Base-by-base conservation (phyloP, 305 asterid species). In the Lippia alba region DNA sequence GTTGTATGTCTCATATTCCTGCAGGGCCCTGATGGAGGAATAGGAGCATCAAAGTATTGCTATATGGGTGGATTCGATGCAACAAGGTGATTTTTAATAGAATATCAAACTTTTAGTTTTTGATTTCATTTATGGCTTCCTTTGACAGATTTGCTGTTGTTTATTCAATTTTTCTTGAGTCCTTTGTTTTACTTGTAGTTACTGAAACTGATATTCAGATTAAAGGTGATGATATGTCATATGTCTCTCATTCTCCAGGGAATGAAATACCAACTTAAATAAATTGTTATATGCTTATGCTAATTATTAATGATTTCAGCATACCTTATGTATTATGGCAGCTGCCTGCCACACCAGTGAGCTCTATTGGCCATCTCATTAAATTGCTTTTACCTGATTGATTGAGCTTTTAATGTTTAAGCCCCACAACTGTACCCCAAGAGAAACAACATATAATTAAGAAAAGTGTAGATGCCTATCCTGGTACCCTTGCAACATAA, bases 21-120 rank as follows among this genome's bases (percentile, higher is more conserved):
- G 77, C 82, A 94, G 98, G 99, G 99, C 45, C 99, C 99, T 76
- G 98, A 94, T 85, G 99, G 99, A 71, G 97, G 97, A 67, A 89
- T 92, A 64, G 87, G 96, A 66, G 98, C 98, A 71, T 95, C 99
- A 30, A 92, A 89, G 83, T 95, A 95, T 81, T 89, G 97, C 82
- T 95, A 89, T 74, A 83, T 92, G 96, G 99, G 97, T 75, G 99
- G 97, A 87, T 92, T 95, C 71, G 98, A 92, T 71, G 99, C 96
- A 1, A 95, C 99, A 74, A 95, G 99, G 99, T 95, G 71, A 84
- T 66, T 73, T 71, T 53, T 12, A 33, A 5, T 61, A 20, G 56
- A 33, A 12, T 59, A 30, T 66, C 59, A 67, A 6, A 32, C 12
- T 71, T 71, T 30, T 40, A 8, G 33, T 61, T 79, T 56, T 8